phyloP scores from a whole-genome alignment of 805 yeast species.

The Candida nitratophila region DNA sequence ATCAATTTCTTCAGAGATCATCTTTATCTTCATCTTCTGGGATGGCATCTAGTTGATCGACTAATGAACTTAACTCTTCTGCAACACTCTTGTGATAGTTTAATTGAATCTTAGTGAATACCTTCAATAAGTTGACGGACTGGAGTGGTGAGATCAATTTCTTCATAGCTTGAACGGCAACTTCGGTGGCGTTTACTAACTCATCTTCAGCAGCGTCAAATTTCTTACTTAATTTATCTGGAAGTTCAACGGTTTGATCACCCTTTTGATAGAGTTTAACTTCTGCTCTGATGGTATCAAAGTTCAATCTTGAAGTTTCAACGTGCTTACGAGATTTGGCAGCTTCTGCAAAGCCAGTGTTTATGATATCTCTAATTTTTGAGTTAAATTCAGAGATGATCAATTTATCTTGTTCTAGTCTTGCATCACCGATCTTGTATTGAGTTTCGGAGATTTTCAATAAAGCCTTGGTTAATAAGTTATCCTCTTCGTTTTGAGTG shows the following conservation, averaged over 20 bases:
- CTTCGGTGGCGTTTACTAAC: slow-evolving; percentile 68
- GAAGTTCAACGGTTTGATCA: slow-evolving; percentile 30
- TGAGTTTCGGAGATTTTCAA: slow-evolving; percentile 49
- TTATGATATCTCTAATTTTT: slow-evolving; percentile 44
- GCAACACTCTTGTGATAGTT: slow-evolving; percentile 53
- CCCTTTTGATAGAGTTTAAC: slow-evolving; percentile 31
- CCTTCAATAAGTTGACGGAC: slow-evolving; percentile 52
- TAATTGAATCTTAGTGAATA: slow-evolving; percentile 64
- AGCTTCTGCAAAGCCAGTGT: slow-evolving; percentile 55
- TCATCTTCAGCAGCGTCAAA: slow-evolving; percentile 65
- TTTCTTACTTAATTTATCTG: slow-evolving; percentile 46
- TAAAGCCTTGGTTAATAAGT: slow-evolving; percentile 47
- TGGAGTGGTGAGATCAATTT: slow-evolving; percentile 62
- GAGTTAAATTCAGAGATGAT: slow-evolving; percentile 54
- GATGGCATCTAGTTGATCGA: slow-evolving; percentile 36
- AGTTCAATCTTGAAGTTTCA: slow-evolving; percentile 59
- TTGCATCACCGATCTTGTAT: slow-evolving; percentile 56
- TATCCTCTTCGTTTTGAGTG: slow-evolving; percentile 21
- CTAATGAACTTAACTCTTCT: slow-evolving; percentile 36
- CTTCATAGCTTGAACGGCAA: slow-evolving; percentile 76
- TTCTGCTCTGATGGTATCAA: slow-evolving; percentile 64
- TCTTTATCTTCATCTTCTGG: slow-evolving; percentile 34
- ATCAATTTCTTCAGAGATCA: not conserved
- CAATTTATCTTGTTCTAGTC: slow-evolving; percentile 63
- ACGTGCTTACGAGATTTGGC: slow-evolving; percentile 58